A percentile compares a stretch with the other conserved stretches of the same genome.
Conservation (phyloP, 23 red algal genomes). For the Gracilaria vermiculophylla region DNA sequence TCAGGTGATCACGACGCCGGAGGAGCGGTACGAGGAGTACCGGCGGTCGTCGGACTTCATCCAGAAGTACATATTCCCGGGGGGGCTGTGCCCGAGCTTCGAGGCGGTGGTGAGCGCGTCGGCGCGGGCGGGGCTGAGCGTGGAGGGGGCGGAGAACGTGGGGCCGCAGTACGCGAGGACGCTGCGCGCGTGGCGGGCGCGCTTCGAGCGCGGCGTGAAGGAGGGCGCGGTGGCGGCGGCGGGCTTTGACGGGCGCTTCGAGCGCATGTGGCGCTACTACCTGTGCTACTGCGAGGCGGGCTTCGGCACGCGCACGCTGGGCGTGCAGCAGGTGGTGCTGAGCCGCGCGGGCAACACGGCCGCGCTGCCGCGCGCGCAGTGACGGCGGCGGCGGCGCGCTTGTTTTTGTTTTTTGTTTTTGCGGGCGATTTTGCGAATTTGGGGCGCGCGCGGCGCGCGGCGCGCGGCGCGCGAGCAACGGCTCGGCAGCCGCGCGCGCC, state of each 20-base stretch:
- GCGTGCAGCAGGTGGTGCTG: conserved; percentile 71
- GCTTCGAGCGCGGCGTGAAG: conserved; percentile 42
- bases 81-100: conserved; percentile 87
- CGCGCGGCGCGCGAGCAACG: not conserved
- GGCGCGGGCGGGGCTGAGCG: conserved; percentile 34
- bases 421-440: not conserved
- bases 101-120: conserved; percentile 69
- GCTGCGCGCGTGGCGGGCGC: conserved; percentile 75
- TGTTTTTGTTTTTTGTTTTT: conserved; percentile 4
- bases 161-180: conserved; percentile 93
- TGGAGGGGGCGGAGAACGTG: conserved; percentile 80
- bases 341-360: conserved; percentile 47
- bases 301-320: conserved; percentile 90
- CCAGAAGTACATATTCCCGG: conserved; percentile 95
- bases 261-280: conserved; percentile 94
- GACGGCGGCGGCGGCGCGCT: no score
- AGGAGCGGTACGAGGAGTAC: conserved; percentile 87
- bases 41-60: conserved; percentile 81
- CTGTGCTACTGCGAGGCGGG: conserved; percentile 94
- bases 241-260: conserved; percentile 80
- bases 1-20: conserved; percentile 94
- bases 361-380: not conserved
- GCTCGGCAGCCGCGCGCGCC: not conserved
- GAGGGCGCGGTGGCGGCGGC: conserved; percentile 30
- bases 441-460: not conserved